Evolutionary conservation across 495 filamentous ascomycete genomes (phyloP), one percentile per base, ranked within the genome.

Genomic region (Aspergillus biplanus): DNA sequence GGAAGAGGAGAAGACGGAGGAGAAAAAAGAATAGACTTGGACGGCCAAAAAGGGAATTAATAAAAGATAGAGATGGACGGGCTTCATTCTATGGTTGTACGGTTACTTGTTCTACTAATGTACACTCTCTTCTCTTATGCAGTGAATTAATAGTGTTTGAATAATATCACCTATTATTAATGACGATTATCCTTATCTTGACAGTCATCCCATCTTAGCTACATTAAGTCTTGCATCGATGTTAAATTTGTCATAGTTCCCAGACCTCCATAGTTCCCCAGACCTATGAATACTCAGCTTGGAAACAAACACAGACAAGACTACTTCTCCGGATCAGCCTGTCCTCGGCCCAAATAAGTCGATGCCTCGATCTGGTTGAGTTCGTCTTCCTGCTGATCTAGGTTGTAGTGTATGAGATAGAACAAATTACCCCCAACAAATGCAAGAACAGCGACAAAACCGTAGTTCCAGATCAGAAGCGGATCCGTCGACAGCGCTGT

Each of bases 401-500:
- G 71, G 7, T 71, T 54, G 31, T 82, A 71, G 69, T 86, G 86
- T 61, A 76, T 76, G 35, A 86, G 63, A 73, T 82, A 88, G 77
- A 92, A 92, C 21, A 76, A 61, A 33, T 80, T 63, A 9, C 85
- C 85, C 35, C 82, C 86, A 7, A 88, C 46, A 56, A 81, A 79
- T 2, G 88, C 79, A 8, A 91, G 68, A 16, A 90, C 77, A 16
- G 85, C 88, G 39, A 89, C 81, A 7, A 82, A 72, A n/a, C 76
- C 82, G 69, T 92, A 92, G 72, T 90, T 83, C 80, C 80, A 82
- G 50, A 89, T 74, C 5, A 93, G 81, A 9, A 86, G 68, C 0
- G 90, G 90, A 68, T 93, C 89, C 7, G 75, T 74, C 32, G 87
- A 83, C 4, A 91, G 73, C 0, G 83, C 75, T 13, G 84, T 82